phyloP scores from a whole-genome alignment of 768 basidiomycete species.

The Tephrocybe sp. region DNA sequence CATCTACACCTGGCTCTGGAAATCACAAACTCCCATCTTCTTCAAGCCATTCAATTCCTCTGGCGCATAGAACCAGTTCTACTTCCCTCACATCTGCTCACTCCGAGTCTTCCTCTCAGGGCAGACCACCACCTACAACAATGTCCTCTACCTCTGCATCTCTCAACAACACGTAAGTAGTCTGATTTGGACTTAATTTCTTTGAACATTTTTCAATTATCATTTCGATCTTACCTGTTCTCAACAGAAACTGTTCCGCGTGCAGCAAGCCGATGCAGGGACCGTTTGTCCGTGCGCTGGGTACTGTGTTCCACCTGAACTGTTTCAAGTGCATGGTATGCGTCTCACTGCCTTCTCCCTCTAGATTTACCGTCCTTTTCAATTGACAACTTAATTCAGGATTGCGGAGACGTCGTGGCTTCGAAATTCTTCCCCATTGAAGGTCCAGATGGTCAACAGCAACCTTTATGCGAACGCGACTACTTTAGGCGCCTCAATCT shows the following conservation, averaged over 20 bases:
- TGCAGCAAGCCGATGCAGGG: conserved; percentile 87
- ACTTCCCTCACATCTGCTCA: conserved; percentile 54
- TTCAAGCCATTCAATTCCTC: conserved; percentile 52
- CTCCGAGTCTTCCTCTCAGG: conserved; percentile 50
- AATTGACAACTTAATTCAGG: conserved; percentile 46
- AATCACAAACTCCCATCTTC: conserved; percentile 50
- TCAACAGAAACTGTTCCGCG: conserved; percentile 66
- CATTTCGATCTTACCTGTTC: conserved; percentile 25
- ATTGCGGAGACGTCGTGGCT: conserved; percentile 95
- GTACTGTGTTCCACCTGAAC: conserved; percentile 92
- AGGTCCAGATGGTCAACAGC: conserved; percentile 82
- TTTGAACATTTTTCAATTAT: conserved; percentile 17
- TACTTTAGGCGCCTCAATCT: conserved; percentile 96
- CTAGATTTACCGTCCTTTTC: conserved; percentile 4
- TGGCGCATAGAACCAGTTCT: conserved; percentile 43
- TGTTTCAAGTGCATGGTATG: conserved; percentile 98
- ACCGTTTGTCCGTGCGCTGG: conserved; percentile 93
- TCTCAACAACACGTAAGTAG: conserved; percentile 59
- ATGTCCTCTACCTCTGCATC: conserved; percentile 58
- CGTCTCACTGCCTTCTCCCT: conserved; percentile 17
- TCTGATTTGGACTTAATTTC: conserved; percentile 2
- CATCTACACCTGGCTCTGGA: conserved; percentile 56
- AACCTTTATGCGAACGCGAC: conserved; percentile 97
- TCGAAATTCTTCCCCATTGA: conserved; percentile 99
- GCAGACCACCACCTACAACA: conserved; percentile 50